phyloP scores from a whole-genome alignment of 805 yeast species.

The Candida sakaeoensis region DNA sequence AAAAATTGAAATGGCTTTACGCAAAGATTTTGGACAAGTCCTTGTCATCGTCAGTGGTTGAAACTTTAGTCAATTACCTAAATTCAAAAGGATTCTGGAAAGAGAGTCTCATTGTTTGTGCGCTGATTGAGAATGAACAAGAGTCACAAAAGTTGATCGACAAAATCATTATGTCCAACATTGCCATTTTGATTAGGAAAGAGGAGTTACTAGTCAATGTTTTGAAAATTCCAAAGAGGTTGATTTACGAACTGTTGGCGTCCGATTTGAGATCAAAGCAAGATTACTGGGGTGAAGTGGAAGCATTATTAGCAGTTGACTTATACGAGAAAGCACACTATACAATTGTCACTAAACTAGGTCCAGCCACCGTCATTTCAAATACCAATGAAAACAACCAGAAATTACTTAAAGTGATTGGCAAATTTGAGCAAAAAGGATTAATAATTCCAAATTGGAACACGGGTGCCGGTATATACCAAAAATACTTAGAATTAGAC shows the following conservation, averaged over 20 bases:
- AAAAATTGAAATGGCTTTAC: constrained; percentile 50
- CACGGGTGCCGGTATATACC: constrained; percentile 56
- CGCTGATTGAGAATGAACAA: constrained; percentile 51
- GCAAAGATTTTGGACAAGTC: constrained; percentile 35
- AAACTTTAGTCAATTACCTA: constrained; percentile 47
- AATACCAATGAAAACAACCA: constrained; percentile 32
- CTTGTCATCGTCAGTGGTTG: constrained; percentile 28
- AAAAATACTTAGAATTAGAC: constrained; percentile 41
- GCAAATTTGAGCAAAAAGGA: constrained; percentile 41
- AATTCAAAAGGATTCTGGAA: constrained; percentile 44
- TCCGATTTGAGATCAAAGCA: constrained; percentile 45
- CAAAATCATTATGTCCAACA: constrained; percentile 29
- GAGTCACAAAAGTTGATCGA: constrained; percentile 41
- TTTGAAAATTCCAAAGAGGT: constrained; percentile 45
- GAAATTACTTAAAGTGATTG: constrained; percentile 37
- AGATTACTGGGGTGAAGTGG: constrained; percentile 57
- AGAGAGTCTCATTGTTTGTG: constrained; percentile 60
- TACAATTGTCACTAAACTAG: constrained; percentile 54
- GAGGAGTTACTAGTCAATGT: constrained; percentile 33
- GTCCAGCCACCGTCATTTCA: constrained; percentile 67
- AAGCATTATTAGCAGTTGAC: constrained; percentile 58
- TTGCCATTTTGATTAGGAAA: constrained; percentile 19
- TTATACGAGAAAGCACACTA: constrained; percentile 62
- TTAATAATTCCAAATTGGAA: constrained; percentile 46
- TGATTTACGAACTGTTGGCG: constrained; percentile 60